Percentiles rank a stretch among this genome's conserved stretches.
Conservation (phyloP, 306 rosid species). For the Cicer pinnatifidum region DNA sequence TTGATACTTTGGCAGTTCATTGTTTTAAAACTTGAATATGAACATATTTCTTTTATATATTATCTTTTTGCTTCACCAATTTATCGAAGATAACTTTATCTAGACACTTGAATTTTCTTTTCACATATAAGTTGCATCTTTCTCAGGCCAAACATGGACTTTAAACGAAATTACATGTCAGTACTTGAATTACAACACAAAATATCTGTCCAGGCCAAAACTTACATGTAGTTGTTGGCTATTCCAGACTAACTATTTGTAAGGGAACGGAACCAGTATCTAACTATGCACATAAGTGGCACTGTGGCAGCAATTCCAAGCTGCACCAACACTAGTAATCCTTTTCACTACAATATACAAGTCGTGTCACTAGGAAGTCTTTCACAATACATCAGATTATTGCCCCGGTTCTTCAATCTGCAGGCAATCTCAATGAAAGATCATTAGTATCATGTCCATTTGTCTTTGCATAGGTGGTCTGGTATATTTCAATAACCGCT, state of each 20-base stretch:
- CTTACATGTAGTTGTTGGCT: slow-evolving; percentile 15
- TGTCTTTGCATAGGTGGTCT: slow-evolving; percentile 42
- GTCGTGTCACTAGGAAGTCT: slow-evolving; percentile 17
- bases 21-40: too few relatives aligned
- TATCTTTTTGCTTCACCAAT: too few relatives aligned
- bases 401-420: slow-evolving; percentile 28
- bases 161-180: background rate
- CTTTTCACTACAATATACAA: slow-evolving; percentile 17
- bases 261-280: slow-evolving; percentile 24
- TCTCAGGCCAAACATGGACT: slow-evolving; percentile 4
- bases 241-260: slow-evolving; percentile 36
- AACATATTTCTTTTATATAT: too few relatives aligned
- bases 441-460: slow-evolving; percentile 44
- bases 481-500: slow-evolving; percentile 40
- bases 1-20: too few relatives aligned
- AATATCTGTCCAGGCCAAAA: slow-evolving; percentile 4
- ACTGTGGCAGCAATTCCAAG: slow-evolving; percentile 22
- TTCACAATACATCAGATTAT: slow-evolving; percentile 26
- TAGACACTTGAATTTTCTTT: too few relatives aligned
- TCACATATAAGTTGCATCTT: background rate
- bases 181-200: slow-evolving; percentile 22
- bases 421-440: slow-evolving; percentile 46
- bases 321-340: slow-evolving; percentile 26
- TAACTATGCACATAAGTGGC: slow-evolving; percentile 22
- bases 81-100: too few relatives aligned